Base-by-base conservation (phyloP, 2,329 filamentous ascomycete genomes). In the Penicillium janthinellum region DNA sequence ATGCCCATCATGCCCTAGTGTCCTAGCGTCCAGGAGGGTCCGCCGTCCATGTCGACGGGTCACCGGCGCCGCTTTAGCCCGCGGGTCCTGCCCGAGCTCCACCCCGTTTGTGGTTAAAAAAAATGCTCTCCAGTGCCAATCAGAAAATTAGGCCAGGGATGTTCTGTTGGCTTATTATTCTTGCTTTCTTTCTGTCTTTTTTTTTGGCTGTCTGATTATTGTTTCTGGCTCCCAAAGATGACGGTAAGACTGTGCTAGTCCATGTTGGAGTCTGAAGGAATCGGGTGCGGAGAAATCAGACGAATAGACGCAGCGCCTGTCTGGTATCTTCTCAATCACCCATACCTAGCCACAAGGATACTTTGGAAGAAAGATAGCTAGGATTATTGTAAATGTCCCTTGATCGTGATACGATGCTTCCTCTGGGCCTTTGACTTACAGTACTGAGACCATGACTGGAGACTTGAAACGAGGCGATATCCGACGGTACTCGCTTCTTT, bases 11-110 rank as follows among this genome's bases (percentile, higher is more conserved):
- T 71, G 66, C 52, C 52, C 39, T 45, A 44, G 39, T 15, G 50
- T 53, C 50, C 35, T 52, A 52, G 49, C 39, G 51, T 54, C 39
- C 51, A 54, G n/a, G 57, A 59, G 59, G 57, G 64, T 63, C 66
- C 72, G 71, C 70, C 69, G 64, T 73, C 73, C 72, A 74, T 70
- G 68, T 71, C 72, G 67, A 74, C 70, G 73, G 73, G 73, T 73
- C 70, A 64, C 64, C 71, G 71, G 69, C 68, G 70, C 61, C 62
- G 61, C 64, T 68, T 64, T 66, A 64, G 64, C 62, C 63, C 63
- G 64, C 63, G 42, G 50, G 50, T 35, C 50, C 60, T 64, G 64
- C 62, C 61, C 64, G 61, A 59, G 58, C 54, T 67, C 66, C 65
- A 66, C 64, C 56, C 55, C 60, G 60, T 63, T 64, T 61, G 58